phyloP scores from a whole-genome alignment of 2,329 filamentous ascomycete genomes.

The Talaromyces sp. region DNA sequence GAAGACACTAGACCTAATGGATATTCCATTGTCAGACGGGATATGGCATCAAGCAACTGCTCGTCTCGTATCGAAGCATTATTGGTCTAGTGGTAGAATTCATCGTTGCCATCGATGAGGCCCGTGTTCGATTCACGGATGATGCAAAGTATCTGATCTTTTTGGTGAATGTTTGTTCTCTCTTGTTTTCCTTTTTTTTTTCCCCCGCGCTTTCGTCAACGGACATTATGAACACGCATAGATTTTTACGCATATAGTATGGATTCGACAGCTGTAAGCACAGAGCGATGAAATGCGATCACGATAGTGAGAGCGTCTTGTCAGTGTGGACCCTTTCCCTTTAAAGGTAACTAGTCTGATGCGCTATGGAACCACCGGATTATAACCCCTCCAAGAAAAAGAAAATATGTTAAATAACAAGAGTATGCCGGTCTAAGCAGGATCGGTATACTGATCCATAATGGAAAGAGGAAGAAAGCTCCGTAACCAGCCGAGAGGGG shows the following conservation, averaged over 20 bases:
- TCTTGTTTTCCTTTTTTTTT: too few relatives aligned
- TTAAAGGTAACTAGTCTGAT: neutral
- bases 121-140: slow-evolving; percentile 24
- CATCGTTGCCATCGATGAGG: slow-evolving; percentile 23
- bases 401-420: neutral
- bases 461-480: neutral
- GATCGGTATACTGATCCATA: slow-evolving; percentile 1
- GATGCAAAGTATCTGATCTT: slow-evolving; percentile 14
- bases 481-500: neutral
- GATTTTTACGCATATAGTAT: neutral
- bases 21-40: too few relatives aligned
- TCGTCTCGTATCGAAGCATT: slow-evolving; percentile 12
- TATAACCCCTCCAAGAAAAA: neutral
- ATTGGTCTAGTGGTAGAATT: slow-evolving; percentile 24
- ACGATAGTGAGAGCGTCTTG: neutral
- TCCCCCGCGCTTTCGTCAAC: too few relatives aligned
- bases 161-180: neutral
- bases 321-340: neutral
- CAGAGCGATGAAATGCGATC: neutral
- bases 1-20: neutral
- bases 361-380: neutral
- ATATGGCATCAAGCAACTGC: neutral
- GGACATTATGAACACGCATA: too few relatives aligned
- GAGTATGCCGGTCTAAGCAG: neutral
- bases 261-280: neutral